Conservation (phyloP, 306 rosid species). For the Vigna mungo region DNA sequence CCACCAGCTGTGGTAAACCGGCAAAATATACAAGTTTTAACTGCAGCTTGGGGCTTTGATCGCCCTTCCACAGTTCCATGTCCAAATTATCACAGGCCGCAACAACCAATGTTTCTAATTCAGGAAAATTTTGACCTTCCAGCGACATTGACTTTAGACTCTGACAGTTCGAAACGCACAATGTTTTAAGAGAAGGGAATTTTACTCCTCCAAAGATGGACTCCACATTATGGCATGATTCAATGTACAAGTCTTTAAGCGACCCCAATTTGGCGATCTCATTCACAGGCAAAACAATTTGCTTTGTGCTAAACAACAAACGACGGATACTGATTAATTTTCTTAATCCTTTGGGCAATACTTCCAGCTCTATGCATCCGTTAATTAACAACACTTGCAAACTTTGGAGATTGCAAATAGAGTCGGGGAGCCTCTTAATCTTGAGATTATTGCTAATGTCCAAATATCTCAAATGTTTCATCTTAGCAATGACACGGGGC, state of each 20-base stretch:
- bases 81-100: background rate
- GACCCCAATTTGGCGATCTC: background rate
- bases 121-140: background rate
- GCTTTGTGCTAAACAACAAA: background rate
- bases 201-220: background rate
- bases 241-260: rapidly evolving
- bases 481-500: background rate
- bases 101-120: background rate
- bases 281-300: background rate
- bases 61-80: background rate
- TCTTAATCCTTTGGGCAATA: background rate
- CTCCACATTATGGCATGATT: background rate
- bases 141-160: background rate
- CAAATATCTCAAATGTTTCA: background rate
- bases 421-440: background rate
- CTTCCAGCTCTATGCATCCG: background rate
- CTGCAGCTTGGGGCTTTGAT: too few relatives aligned
- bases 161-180: rapidly evolving
- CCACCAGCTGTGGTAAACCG: too few relatives aligned
- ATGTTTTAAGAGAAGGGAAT: background rate
- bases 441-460: rapidly evolving
- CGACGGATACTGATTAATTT: background rate
- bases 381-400: background rate
- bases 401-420: background rate
- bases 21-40: rapidly evolving